Conservation (phyloP, 1,284 basidiomycete species). For the Coniferiporia sulphurascens region DNA sequence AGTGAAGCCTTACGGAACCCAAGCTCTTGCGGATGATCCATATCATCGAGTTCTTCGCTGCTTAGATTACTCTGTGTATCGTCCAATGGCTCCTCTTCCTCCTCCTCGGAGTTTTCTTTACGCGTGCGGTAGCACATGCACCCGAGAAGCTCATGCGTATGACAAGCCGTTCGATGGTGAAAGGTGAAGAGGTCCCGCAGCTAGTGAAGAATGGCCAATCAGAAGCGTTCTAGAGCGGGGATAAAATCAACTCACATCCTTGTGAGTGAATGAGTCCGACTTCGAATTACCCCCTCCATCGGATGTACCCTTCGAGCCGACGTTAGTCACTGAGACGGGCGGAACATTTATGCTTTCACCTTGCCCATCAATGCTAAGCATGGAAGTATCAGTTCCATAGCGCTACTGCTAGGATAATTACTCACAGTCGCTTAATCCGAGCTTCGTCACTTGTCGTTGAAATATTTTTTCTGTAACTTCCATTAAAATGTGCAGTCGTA, state of each 20-base stretch:
- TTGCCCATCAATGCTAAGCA: constrained; percentile 59
- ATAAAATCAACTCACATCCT: constrained; percentile 56
- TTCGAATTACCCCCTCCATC: constrained; percentile 46
- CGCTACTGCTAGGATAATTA: constrained; percentile 17
- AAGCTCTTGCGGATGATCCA: constrained; percentile 28
- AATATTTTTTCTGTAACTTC: constrained; percentile 68
- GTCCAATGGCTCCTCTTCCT: constrained; percentile 21
- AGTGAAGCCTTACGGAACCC: constrained; percentile 76
- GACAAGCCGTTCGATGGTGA: constrained; percentile 75
- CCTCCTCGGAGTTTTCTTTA: constrained; percentile 23
- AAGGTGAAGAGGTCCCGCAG: constrained; percentile 90
- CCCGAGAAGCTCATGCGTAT: constrained; percentile 86
- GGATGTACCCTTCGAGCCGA: constrained; percentile 36
- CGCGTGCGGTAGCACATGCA: constrained; percentile 52
- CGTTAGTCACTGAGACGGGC: constrained; percentile 10
- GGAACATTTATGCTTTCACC: constrained; percentile 32
- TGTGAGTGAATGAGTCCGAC: constrained; percentile 82
- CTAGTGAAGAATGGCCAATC: constrained; percentile 32
- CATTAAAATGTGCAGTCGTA: neutral
- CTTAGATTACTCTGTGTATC: constrained; percentile 30
- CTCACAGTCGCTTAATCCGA: constrained; percentile 84
- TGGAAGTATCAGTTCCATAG: constrained; percentile 8
- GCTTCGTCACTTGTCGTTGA: constrained; percentile 94
- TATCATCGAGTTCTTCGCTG: constrained; percentile 36
- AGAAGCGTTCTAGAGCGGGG: neutral